Base-by-base conservation (phyloP, 371 early-diverging fungal genomes). In the Rhizomucor miehei region DNA sequence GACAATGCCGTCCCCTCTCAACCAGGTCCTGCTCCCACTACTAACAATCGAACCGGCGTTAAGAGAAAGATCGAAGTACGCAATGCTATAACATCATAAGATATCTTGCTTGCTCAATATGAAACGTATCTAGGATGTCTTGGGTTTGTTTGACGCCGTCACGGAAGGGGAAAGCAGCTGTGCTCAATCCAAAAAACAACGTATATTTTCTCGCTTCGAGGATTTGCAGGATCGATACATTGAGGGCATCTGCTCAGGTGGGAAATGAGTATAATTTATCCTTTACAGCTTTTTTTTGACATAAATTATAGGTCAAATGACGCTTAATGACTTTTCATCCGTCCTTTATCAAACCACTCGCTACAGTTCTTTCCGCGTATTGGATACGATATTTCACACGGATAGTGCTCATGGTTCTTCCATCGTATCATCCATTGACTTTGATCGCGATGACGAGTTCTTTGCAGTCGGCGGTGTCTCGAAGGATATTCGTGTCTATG, bases 401-500 rank as follows among this genome's bases (percentile, higher is more conserved):
- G 93, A 95, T 54, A 76, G 76, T 43, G 45, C 48, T 66, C 68
- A 46, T 6, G 63, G 75, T 8, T 80, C 90, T 1, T 86, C 89
- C 3, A 94, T 97, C 52, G 92, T 97, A 1, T 90, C 92, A 0
- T 87, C 93, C 23, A 91, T 97, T 45, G 95, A 92, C 56, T 95
- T 95, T 77, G 93, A 94, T 65, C 77, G 86, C 29, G 95, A 97
- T 56, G 89, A 92, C 49, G 89, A 91, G 60, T 86, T 84, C 54
- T 93, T 97, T 81, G 97, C 95, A 1, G 86, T 90, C 0, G 95
- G 92, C 20, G 95, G 97, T n/a, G 94, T 95, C 1, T 88, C 90
- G 17, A 86, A 86, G 47, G 92, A 91, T 51, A 93, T 97, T 71
- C 93, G 92, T 66, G 79, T 96, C 9, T 96, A 82, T 65, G 94